These are phyloP conservation scores for Achlya hypogyna DNA, from an alignment of 352 stramenopile genomes.

Conservation along the genomic window DNA sequence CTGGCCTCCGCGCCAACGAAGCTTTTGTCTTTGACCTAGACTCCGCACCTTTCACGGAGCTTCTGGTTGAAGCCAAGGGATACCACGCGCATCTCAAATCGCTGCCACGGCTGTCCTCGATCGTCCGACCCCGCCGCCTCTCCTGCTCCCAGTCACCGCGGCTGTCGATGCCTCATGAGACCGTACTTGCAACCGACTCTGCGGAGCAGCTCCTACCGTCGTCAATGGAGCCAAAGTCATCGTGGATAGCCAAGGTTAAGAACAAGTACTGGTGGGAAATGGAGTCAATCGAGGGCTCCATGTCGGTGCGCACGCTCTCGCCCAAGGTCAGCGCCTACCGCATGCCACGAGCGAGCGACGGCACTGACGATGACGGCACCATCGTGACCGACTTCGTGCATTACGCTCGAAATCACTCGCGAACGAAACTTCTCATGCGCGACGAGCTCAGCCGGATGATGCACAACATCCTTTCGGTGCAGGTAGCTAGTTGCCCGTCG, in stretches of 20 bases:
- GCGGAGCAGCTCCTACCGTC: not conserved
- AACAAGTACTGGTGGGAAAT: not conserved
- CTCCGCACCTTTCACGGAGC: not conserved
- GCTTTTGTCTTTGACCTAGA: slow-evolving; percentile 13
- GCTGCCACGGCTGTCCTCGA: not conserved
- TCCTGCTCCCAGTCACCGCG: not conserved
- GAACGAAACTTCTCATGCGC: slow-evolving; percentile 38
- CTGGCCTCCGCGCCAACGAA: not conserved
- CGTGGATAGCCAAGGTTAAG: not conserved
- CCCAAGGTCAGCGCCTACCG: not conserved
- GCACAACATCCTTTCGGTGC: slow-evolving; percentile 44
- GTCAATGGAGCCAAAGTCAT: not conserved
- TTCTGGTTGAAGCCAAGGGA: not conserved
- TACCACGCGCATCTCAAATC: not conserved
- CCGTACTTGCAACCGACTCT: not conserved
- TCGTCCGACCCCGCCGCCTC: not conserved
- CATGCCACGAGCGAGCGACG: not conserved
- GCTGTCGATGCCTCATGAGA: not conserved
- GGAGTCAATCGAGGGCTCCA: not conserved
- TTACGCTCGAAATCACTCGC: slow-evolving; percentile 32
- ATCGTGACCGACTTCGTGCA: slow-evolving; percentile 30
- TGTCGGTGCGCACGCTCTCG: not conserved
- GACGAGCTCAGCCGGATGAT: slow-evolving; percentile 72
- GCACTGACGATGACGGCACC: slow-evolving; percentile 23
- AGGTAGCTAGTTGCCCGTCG: slow-evolving; percentile 12